Evolutionary conservation across 768 basidiomycete species (phyloP).

Genomic region (Xerocomellus dryophilus): DNA sequence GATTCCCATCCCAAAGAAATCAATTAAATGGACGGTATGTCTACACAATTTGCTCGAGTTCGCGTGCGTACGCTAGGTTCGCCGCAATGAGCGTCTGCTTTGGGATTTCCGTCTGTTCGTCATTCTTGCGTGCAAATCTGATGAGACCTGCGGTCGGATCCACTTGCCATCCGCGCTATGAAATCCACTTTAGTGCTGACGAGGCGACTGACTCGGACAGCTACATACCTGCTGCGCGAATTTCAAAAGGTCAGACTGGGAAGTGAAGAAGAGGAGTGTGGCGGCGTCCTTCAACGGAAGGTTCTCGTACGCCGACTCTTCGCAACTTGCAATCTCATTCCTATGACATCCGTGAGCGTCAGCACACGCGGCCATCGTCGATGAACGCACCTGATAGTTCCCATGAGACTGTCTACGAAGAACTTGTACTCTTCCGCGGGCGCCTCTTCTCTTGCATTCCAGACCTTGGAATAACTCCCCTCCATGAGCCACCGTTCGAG

Average conservation of each 20-base stretch:
- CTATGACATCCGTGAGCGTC: slow-evolving; percentile 38
- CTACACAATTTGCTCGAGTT: slow-evolving; percentile 89
- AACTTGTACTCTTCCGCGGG: slow-evolving; percentile 94
- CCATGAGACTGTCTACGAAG: slow-evolving; percentile 91
- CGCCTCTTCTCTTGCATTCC: slow-evolving; percentile 90
- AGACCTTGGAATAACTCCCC: slow-evolving; percentile 96
- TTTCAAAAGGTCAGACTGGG: slow-evolving; percentile 71
- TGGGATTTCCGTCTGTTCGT: slow-evolving; percentile 82
- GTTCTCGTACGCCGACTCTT: slow-evolving; percentile 90
- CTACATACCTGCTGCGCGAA: slow-evolving; percentile 76
- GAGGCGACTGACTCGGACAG: neutral
- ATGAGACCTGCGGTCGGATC: slow-evolving; percentile 67
- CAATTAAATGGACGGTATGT: slow-evolving; percentile 4
- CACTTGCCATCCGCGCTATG: slow-evolving; percentile 81
- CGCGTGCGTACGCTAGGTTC: slow-evolving; percentile 76
- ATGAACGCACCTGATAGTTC: slow-evolving; percentile 77
- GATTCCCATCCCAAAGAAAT: neutral
- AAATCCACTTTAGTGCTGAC: neutral
- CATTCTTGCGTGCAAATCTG: slow-evolving; percentile 75
- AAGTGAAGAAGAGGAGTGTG: slow-evolving; percentile 87
- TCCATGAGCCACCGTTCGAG: slow-evolving; percentile 99
- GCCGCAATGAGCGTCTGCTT: slow-evolving; percentile 80
- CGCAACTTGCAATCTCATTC: slow-evolving; percentile 96
- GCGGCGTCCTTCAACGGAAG: slow-evolving; percentile 88
- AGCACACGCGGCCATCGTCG: neutral